phyloP scores from a whole-genome alignment of 1,284 basidiomycete genomes.

The Sanghuangporus sanghuang region DNA sequence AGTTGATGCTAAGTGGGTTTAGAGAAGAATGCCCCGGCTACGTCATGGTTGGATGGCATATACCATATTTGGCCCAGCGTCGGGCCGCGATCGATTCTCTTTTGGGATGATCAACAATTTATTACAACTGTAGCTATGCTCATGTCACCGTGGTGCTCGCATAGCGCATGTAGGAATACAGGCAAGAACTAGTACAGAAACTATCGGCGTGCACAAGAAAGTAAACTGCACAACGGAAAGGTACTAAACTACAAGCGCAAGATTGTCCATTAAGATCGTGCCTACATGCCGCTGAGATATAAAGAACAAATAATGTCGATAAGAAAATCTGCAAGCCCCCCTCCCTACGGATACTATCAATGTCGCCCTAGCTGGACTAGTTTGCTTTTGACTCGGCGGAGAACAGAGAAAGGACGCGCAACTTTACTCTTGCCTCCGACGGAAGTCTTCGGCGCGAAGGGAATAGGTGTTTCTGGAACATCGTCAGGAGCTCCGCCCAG shows the following conservation, averaged over 20 bases:
- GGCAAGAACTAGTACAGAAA: not conserved
- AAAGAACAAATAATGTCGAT: not conserved
- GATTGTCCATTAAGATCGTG: conserved; percentile 5
- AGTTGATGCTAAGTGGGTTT: no score
- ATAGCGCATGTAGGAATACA: not conserved
- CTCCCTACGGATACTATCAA: not conserved
- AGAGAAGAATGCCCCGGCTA: no score
- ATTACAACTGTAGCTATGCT: no score
- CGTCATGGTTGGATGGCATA: no score
- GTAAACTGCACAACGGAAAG: not conserved
- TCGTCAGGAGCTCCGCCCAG: conserved; percentile 15
- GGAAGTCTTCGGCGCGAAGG: not conserved
- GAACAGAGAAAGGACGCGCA: not conserved
- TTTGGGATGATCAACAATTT: no score
- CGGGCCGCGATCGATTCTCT: no score
- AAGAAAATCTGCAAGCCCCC: not conserved
- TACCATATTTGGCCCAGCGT: no score
- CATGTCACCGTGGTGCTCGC: no score
- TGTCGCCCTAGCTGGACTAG: conserved; percentile 6
- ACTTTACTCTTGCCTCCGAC: not conserved
- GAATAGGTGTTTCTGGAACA: conserved; percentile 7
- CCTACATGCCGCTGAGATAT: not conserved
- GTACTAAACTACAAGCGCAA: not conserved
- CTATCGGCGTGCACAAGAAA: not conserved
- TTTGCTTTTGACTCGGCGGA: conserved; percentile 9